Evolutionary conservation across 83 land plant species (phyloP).

Genomic region (Picea mariana): DNA sequence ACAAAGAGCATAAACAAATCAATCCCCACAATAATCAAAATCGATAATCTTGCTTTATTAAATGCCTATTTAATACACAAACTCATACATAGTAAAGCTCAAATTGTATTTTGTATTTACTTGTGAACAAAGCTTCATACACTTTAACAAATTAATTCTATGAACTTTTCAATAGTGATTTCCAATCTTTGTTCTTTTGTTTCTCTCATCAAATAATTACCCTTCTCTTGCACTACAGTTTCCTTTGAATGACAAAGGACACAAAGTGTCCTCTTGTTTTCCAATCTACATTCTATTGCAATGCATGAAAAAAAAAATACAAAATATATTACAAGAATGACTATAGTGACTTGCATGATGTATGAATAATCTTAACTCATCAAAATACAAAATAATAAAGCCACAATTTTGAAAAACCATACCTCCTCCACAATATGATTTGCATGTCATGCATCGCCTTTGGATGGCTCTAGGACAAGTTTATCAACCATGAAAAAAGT

Average conservation of each 20-base stretch:
- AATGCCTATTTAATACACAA: slow-evolving; percentile 6
- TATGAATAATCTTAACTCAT: background rate
- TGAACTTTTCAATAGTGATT: slow-evolving; percentile 37
- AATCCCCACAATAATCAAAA: background rate
- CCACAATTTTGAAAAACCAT: background rate
- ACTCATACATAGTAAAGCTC: background rate
- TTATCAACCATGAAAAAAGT: slow-evolving; percentile 59
- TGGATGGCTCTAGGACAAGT: slow-evolving; percentile 71
- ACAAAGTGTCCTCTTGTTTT: slow-evolving; percentile 97
- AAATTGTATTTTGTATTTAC: background rate
- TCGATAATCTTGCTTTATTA: background rate
- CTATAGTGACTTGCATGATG: background rate
- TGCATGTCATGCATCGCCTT: slow-evolving; percentile 99
- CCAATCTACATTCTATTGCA: slow-evolving; percentile 82
- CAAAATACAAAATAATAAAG: background rate
- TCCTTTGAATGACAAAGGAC: slow-evolving; percentile 88
- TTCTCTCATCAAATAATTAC: slow-evolving; percentile 25
- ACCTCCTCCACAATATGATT: slow-evolving; percentile 98
- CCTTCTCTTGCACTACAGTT: slow-evolving; percentile 71
- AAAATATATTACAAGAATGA: background rate
- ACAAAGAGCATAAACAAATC: background rate
- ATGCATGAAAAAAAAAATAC: background rate
- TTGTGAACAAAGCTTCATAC: slow-evolving; percentile 15
- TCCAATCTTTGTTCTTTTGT: slow-evolving; percentile 58
- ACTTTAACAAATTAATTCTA: slow-evolving; percentile 23